These are phyloP conservation scores for Beauveria brongniartii DNA, from an alignment of 2,329 filamentous ascomycete species.

Conservation along the genomic window DNA sequence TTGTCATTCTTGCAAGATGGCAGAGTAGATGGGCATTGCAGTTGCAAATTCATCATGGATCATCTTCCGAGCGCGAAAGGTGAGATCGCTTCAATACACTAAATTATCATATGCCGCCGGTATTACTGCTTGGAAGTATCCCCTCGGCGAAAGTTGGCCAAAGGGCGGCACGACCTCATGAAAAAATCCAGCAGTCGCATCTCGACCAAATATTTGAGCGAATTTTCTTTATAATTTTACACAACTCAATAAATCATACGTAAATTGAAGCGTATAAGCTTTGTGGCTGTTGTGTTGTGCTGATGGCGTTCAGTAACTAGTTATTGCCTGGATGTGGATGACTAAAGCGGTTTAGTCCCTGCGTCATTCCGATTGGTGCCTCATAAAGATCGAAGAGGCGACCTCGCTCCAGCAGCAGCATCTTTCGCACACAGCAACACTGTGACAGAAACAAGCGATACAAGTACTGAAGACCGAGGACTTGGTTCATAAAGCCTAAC, in stretches of 20 bases:
- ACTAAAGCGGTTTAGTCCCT: constrained; percentile 12
- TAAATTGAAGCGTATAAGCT: not conserved
- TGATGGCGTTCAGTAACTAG: too few species aligned
- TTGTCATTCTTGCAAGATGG: too few species aligned
- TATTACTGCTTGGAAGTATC: not conserved
- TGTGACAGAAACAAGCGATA: not conserved
- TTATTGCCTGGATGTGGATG: constrained; percentile 5
- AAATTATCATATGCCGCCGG: too few species aligned
- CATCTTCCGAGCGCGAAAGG: too few species aligned
- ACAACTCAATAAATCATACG: not conserved
- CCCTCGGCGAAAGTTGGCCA: not conserved
- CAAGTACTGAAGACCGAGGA: not conserved
- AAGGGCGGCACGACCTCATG: not conserved
- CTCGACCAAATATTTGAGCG: not conserved
- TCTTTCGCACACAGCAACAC: not conserved
- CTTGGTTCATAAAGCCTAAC: not conserved
- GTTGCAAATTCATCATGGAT: too few species aligned
- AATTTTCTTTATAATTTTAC: not conserved
- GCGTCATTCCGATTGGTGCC: constrained; percentile 15
- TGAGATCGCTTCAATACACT: not conserved
- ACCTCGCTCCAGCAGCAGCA: not conserved
- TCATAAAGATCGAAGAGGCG: not conserved
- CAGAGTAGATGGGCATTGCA: too few species aligned
- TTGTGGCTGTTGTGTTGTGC: not conserved
- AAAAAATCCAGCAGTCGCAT: not conserved